These are phyloP conservation scores for Scedosporium aurantiacum DNA, from an alignment of 2,329 filamentous ascomycete genomes.

Conservation along the genomic window DNA sequence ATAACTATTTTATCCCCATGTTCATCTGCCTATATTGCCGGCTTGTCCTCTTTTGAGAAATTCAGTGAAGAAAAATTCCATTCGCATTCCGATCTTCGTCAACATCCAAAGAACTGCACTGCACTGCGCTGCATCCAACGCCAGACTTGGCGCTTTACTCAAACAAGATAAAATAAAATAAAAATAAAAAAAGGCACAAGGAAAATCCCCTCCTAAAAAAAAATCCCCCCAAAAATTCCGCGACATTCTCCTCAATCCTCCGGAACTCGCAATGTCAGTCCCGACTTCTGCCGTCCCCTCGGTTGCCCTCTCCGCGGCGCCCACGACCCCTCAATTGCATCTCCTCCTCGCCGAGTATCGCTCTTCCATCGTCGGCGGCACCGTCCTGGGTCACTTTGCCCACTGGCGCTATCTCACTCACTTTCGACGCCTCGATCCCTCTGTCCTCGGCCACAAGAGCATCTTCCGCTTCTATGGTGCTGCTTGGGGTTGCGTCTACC, in stretches of 20 bases:
- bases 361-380: slow-evolving; percentile 10
- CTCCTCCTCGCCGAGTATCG: slow-evolving; percentile 12
- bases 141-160: too few relatives aligned
- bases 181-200: neutral
- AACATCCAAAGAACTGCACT: too few relatives aligned
- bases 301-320: neutral
- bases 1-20: too few relatives aligned
- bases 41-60: too few relatives aligned
- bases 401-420: slow-evolving; percentile 12
- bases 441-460: slow-evolving; percentile 4
- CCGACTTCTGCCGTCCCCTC: slow-evolving; percentile 5
- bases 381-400: slow-evolving; percentile 9
- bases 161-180: too few relatives aligned
- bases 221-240: neutral
- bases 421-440: slow-evolving; percentile 9
- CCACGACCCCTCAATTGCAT: slow-evolving; percentile 3
- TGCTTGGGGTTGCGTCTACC: slow-evolving; percentile 6
- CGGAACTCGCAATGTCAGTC: slow-evolving; percentile 3
- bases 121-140: too few relatives aligned
- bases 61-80: too few relatives aligned
- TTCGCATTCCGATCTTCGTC: too few relatives aligned
- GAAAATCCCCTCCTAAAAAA: neutral
- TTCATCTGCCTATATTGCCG: too few relatives aligned
- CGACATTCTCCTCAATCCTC: neutral
- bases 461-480: slow-evolving; percentile 5